A percentile compares a stretch with the other conserved stretches of the same genome.
Conservation (phyloP, 1,284 basidiomycete species). For the Gymnopus androsaceus region DNA sequence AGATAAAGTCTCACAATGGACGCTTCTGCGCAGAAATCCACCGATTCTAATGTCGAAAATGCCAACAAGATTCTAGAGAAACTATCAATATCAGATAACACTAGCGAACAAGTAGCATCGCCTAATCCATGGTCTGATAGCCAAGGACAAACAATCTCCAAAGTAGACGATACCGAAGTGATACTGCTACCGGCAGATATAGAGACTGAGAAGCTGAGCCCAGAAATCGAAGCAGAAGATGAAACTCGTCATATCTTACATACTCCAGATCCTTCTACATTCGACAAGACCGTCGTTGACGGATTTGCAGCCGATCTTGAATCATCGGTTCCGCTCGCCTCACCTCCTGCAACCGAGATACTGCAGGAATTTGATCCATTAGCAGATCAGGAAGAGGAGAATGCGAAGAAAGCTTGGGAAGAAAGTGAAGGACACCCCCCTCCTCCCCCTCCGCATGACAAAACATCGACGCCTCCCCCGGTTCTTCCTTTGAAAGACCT, state of each 20-base stretch:
- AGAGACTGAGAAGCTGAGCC: not conserved
- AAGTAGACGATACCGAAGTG: not conserved
- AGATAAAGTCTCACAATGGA: too few relatives aligned
- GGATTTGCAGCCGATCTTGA: conserved; percentile 33
- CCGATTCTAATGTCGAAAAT: not conserved
- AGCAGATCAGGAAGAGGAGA: conserved; percentile 53
- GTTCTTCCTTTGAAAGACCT: conserved; percentile 32
- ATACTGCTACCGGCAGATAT: not conserved
- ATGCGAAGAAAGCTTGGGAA: conserved; percentile 63
- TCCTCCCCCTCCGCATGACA: conserved; percentile 35
- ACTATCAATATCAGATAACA: not conserved
- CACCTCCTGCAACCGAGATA: conserved; percentile 40
- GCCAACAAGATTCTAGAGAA: not conserved
- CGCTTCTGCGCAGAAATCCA: not conserved
- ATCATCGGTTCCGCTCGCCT: conserved; percentile 20
- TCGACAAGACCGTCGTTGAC: conserved; percentile 39
- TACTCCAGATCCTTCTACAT: conserved; percentile 40
- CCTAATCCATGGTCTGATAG: conserved; percentile 7
- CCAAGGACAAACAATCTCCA: not conserved
- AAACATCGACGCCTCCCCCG: conserved; percentile 28
- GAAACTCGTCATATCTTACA: conserved; percentile 20
- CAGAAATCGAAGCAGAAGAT: not conserved
- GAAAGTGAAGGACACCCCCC: conserved; percentile 59
- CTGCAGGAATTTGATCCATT: conserved; percentile 70
- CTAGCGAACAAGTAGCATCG: not conserved